Evolutionary conservation across 129 eudicot species (phyloP).

Genomic region (Kitagawia praeruptora): DNA sequence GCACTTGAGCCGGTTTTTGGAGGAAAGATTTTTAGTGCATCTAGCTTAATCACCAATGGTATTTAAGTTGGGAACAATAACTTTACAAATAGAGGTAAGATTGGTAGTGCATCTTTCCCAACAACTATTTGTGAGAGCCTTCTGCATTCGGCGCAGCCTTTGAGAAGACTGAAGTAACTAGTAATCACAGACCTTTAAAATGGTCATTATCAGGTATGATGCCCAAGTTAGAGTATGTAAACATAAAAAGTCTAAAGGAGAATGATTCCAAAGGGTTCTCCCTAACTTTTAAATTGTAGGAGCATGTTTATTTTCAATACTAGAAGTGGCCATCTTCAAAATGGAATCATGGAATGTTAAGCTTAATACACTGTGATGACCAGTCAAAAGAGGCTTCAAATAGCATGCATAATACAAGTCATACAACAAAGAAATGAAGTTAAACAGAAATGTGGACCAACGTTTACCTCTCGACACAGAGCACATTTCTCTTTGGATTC

Average conservation of each 20-base stretch:
- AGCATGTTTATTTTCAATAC: not conserved
- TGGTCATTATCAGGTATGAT: not conserved
- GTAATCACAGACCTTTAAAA: not conserved
- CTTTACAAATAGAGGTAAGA: not conserved
- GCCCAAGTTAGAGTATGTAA: not conserved
- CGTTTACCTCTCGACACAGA: conserved; percentile 67
- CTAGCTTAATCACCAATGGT: not conserved
- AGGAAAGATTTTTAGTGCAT: not conserved
- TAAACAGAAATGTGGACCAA: not conserved
- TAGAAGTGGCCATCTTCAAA: not conserved
- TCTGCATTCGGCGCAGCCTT: not conserved
- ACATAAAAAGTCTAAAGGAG: not conserved
- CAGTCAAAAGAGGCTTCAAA: not conserved
- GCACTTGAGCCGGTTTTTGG: not conserved
- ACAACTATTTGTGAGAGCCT: not conserved
- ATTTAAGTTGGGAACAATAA: not conserved
- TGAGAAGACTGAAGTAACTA: not conserved
- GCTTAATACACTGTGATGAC: not conserved
- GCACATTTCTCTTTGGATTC: conserved; percentile 57
- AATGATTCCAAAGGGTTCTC: not conserved
- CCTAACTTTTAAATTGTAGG: not conserved
- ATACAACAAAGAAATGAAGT: not conserved
- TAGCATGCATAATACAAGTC: not conserved
- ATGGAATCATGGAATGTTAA: not conserved
- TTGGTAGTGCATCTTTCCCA: not conserved